phyloP scores from a whole-genome alignment of 345 rosid species.

The Salix exigua region DNA sequence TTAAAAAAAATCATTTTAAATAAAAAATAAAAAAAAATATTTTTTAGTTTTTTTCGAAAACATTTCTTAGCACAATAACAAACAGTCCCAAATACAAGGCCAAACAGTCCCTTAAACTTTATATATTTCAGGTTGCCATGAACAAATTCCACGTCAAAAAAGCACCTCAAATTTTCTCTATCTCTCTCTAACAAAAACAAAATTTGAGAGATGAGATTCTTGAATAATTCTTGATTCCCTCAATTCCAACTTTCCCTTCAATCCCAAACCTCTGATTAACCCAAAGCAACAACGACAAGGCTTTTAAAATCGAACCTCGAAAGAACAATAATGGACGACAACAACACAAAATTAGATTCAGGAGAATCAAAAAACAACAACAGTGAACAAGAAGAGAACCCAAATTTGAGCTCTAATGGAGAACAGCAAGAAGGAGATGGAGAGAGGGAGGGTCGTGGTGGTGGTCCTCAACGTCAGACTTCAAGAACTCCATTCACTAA shows the following conservation, averaged over 20 bases:
- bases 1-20: too few species aligned
- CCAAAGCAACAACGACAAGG: background rate
- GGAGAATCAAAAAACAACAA: slow-evolving; percentile 21
- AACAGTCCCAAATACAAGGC: too few species aligned
- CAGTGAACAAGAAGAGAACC: slow-evolving; percentile 33
- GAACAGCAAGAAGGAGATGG: background rate
- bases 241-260: background rate
- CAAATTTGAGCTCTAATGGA: slow-evolving; percentile 18
- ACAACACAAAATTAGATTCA: slow-evolving; percentile 17
- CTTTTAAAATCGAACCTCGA: background rate
- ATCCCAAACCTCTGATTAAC: background rate
- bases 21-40: too few species aligned
- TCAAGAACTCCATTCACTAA: slow-evolving; percentile 73
- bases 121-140: background rate
- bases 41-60: too few species aligned
- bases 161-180: background rate
- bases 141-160: background rate
- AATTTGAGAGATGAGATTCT: background rate
- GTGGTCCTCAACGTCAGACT: slow-evolving; percentile 21
- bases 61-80: too few species aligned
- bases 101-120: background rate
- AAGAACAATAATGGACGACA: slow-evolving; percentile 30
- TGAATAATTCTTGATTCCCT: slow-evolving; percentile 10
- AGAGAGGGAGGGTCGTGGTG: slow-evolving; percentile 29
- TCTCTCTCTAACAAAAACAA: background rate